Conservation (phyloP, 495 filamentous ascomycete genomes). For the Xylaria scruposa region DNA sequence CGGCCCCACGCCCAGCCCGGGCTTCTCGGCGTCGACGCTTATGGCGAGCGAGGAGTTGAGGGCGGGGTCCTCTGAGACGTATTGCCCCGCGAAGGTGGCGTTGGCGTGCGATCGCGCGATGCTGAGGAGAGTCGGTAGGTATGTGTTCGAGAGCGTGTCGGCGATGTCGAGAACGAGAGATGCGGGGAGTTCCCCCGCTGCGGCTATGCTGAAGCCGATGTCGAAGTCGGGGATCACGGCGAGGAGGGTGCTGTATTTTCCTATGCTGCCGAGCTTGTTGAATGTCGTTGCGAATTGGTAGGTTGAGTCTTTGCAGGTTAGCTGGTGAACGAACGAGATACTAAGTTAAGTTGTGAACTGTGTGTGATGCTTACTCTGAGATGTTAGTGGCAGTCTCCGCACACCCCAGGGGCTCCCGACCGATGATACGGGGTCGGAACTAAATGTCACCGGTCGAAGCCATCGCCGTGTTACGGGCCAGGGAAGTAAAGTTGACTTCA, state of each 20-base stretch:
- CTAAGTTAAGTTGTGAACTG: neutral
- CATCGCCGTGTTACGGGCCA: slow-evolving; percentile 57
- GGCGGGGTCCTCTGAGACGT: slow-evolving; percentile 34
- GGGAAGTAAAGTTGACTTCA: slow-evolving; percentile 56
- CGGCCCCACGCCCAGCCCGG: slow-evolving; percentile 51
- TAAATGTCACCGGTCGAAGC: slow-evolving; percentile 61
- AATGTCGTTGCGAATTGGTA: slow-evolving; percentile 54
- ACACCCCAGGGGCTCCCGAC: slow-evolving; percentile 69
- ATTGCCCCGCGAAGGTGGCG: slow-evolving; percentile 45
- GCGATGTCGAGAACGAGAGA: slow-evolving; percentile 44
- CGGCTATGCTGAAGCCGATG: slow-evolving; percentile 59
- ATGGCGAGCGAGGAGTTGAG: slow-evolving; percentile 53
- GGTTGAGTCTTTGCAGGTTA: slow-evolving; percentile 42
- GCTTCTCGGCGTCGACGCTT: slow-evolving; percentile 40
- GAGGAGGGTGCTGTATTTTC: slow-evolving; percentile 53
- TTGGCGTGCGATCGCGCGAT: slow-evolving; percentile 47
- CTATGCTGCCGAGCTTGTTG: slow-evolving; percentile 62
- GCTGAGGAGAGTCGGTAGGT: slow-evolving; percentile 46
- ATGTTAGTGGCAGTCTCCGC: slow-evolving; percentile 36
- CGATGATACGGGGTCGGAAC: slow-evolving; percentile 49
- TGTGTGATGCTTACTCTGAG: slow-evolving; percentile 25
- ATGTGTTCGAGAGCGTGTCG: slow-evolving; percentile 43
- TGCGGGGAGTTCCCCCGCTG: slow-evolving; percentile 49
- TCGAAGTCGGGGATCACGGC: slow-evolving; percentile 61
- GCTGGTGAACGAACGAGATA: no score